A percentile compares a stretch with the other conserved stretches of the same genome.
Evolutionary conservation across 371 early-diverging fungal species (phyloP).

Genomic region (Lichtheimia corymbifera): DNA sequence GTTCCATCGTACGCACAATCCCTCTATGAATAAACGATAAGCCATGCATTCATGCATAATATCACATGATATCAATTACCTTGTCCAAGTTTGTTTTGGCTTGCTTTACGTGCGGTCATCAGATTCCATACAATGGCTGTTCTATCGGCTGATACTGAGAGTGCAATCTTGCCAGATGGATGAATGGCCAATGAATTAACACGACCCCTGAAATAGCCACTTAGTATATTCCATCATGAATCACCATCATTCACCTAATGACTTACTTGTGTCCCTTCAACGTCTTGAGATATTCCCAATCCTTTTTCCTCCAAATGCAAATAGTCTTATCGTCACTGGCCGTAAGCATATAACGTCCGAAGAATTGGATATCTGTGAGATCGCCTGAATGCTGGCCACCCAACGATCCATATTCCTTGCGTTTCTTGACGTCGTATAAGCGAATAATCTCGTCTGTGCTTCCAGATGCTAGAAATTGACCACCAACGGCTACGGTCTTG

Average conservation of each 20-base stretch:
- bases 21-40: constrained; percentile 30
- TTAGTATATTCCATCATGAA: background rate
- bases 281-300: constrained; percentile 93
- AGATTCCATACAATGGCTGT: constrained; percentile 91
- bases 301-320: constrained; percentile 87
- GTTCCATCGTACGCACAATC: constrained; percentile 77
- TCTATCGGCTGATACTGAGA: constrained; percentile 81
- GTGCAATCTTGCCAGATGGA: constrained; percentile 90
- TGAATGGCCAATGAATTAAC: constrained; percentile 85
- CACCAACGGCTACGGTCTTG: constrained; percentile 78
- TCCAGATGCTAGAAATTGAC: constrained; percentile 88
- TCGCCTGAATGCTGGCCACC: constrained; percentile 87
- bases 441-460: constrained; percentile 94
- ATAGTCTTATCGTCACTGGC: constrained; percentile 89
- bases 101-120: constrained; percentile 82
- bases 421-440: constrained; percentile 84
- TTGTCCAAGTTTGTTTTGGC: constrained; percentile 58
- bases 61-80: constrained; percentile 23
- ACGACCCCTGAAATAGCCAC: constrained; percentile 35
- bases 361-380: constrained; percentile 83
- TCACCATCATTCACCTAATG: background rate
- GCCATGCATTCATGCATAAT: background rate
- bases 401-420: constrained; percentile 90
- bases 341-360: constrained; percentile 83
- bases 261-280: constrained; percentile 89